Evolutionary conservation across 208 protist genomes (phyloP).

Genomic region (Trypanosomatidae sp.): DNA sequence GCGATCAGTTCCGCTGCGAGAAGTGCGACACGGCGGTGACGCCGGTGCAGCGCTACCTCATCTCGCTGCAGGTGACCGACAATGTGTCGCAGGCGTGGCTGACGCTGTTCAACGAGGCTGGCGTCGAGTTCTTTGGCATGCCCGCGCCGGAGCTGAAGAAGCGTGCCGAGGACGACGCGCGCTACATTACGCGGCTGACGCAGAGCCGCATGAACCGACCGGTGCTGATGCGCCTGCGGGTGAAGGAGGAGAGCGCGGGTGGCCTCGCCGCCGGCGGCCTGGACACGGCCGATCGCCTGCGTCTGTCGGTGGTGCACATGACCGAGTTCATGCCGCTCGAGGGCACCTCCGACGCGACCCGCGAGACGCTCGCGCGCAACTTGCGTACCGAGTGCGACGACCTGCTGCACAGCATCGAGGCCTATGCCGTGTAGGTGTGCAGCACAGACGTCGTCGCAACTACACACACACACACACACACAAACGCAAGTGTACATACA

Average conservation of each 20-base stretch:
- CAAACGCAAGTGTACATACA: too few species aligned
- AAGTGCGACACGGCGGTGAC: constrained; percentile 73
- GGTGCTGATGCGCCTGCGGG: constrained; percentile 74
- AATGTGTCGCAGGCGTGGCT: constrained; percentile 84
- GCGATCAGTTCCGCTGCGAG: constrained; percentile 74
- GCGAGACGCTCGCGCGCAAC: constrained; percentile 46
- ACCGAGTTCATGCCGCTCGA: constrained; percentile 80
- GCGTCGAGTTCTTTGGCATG: constrained; percentile 82
- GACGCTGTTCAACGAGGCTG: constrained; percentile 85
- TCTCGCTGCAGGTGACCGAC: constrained; percentile 81
- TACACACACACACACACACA: too few species aligned
- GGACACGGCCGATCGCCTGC: constrained; percentile 61
- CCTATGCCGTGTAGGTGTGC: too few species aligned
- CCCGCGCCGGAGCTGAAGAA: constrained; percentile 70
- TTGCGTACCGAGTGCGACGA: constrained; percentile 69
- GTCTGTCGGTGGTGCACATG: constrained; percentile 65
- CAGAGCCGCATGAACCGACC: constrained; percentile 79
- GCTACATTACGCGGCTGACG: constrained; percentile 59
- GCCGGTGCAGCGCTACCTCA: constrained; percentile 74
- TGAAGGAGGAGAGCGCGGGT: constrained; percentile 65
- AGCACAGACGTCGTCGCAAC: too few species aligned
- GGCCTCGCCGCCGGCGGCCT: constrained; percentile 17
- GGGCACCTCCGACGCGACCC: constrained; percentile 45
- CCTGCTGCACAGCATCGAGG: constrained; percentile 60
- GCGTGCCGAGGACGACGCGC: constrained; percentile 53